Conservation (phyloP, 257 asterid species). For the Anisodus acutangulus region DNA sequence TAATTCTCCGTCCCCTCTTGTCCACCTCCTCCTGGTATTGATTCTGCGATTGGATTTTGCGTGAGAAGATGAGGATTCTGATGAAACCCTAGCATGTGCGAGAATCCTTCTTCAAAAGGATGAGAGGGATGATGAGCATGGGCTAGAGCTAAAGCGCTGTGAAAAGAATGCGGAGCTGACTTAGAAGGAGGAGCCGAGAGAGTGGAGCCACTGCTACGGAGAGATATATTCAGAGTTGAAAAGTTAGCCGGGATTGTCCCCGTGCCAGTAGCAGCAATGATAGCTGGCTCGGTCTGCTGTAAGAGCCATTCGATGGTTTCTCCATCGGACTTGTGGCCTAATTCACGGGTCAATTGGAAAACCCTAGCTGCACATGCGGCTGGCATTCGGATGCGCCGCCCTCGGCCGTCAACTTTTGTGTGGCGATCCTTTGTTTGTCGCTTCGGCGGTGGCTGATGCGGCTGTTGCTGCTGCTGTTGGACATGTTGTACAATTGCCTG, state of each 20-base stretch:
- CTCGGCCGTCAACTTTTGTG: conserved; percentile 84
- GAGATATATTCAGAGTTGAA: conserved; percentile 64
- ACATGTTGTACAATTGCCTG: neutral
- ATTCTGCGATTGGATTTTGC: conserved; percentile 48
- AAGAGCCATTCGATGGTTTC: conserved; percentile 83
- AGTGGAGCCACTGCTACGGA: conserved; percentile 70
- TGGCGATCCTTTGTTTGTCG: conserved; percentile 79
- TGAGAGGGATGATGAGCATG: conserved; percentile 42
- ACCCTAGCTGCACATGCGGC: conserved; percentile 87
- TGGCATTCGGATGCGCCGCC: conserved; percentile 89
- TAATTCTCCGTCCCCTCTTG: conserved; percentile 58
- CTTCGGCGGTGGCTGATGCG: conserved; percentile 41
- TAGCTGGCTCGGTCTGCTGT: conserved; percentile 82
- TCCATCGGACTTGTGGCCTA: conserved; percentile 79
- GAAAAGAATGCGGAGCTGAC: conserved; percentile 68
- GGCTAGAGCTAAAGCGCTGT: conserved; percentile 57
- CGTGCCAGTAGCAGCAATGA: conserved; percentile 79
- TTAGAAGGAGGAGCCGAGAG: conserved; percentile 69
- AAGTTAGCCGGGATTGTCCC: conserved; percentile 82
- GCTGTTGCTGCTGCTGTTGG: conserved; percentile 6
- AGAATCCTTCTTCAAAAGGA: conserved; percentile 57
- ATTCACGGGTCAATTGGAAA: conserved; percentile 69
- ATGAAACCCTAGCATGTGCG: conserved; percentile 80
- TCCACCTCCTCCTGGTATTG: conserved; percentile 42
- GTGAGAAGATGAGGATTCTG: conserved; percentile 47